Conservation (phyloP, 2,329 filamentous ascomycete species). For the Aspergillus fijiensis region DNA sequence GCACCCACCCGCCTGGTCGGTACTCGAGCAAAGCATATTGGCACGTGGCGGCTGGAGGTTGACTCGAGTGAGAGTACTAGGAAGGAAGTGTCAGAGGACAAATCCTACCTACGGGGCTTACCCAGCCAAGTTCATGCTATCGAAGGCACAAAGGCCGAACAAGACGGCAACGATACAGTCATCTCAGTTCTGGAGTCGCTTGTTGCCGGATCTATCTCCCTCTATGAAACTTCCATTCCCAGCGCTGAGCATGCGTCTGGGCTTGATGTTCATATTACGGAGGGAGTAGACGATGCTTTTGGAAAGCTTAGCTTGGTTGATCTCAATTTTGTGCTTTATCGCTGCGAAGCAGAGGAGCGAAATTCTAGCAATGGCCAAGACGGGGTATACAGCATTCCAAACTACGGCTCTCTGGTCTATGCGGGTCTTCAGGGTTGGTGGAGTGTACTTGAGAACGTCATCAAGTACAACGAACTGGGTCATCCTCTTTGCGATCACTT, state of each 20-base stretch:
- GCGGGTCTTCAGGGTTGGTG: constrained; percentile 98
- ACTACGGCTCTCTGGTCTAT: constrained; percentile 81
- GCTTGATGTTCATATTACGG: constrained; percentile 82
- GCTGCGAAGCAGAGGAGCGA: constrained; percentile 83
- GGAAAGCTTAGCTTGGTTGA: constrained; percentile 72
- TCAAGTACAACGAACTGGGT: constrained; percentile 84
- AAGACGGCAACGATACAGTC: constrained; percentile 69
- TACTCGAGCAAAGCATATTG: constrained; percentile 80
- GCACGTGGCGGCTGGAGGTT: constrained; percentile 89
- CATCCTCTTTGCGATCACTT: constrained; percentile 93
- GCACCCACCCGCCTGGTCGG: constrained; percentile 76
- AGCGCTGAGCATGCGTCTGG: constrained; percentile 79
- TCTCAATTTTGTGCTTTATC: constrained; percentile 87
- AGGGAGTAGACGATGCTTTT: constrained; percentile 77
- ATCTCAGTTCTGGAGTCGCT: constrained; percentile 81
- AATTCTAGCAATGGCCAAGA: constrained; percentile 76
- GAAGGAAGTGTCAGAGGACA: constrained; percentile 65
- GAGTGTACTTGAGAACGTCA: constrained; percentile 82
- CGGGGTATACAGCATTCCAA: constrained; percentile 85
- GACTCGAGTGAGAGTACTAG: constrained; percentile 72
- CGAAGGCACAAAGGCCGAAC: constrained; percentile 70
- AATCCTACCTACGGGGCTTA: constrained; percentile 72
- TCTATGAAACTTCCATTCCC: constrained; percentile 96
- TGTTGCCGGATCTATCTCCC: constrained; percentile 86
- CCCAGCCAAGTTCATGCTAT: constrained; percentile 77